phyloP scores from a whole-genome alignment of 768 basidiomycete species.

The Boletus rubropictus region DNA sequence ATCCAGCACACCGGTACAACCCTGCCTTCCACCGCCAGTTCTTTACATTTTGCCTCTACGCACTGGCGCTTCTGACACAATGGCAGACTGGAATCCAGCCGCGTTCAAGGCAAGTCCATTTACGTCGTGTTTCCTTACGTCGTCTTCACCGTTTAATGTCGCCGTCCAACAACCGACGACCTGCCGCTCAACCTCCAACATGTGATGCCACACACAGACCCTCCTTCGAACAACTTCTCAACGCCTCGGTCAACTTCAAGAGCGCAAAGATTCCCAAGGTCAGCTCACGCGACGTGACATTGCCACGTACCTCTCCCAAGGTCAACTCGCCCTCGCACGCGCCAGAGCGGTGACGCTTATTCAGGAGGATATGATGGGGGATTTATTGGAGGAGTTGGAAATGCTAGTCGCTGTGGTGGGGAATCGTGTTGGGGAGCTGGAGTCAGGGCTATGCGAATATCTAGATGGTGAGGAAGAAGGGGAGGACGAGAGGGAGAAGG shows the following conservation, averaged over 20 bases:
- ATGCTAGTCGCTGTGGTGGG: slow-evolving; percentile 60
- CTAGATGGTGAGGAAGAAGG: neutral
- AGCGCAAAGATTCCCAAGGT: slow-evolving; percentile 60
- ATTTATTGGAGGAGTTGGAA: slow-evolving; percentile 60
- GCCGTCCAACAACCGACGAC: neutral
- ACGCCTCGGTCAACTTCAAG: slow-evolving; percentile 62
- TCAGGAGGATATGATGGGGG: slow-evolving; percentile 54
- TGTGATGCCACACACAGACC: slow-evolving; percentile 34
- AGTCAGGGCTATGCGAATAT: slow-evolving; percentile 16
- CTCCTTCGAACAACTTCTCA: slow-evolving; percentile 61
- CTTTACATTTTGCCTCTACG: neutral
- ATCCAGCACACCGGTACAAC: neutral
- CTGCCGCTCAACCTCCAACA: neutral
- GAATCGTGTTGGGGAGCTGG: slow-evolving; percentile 54
- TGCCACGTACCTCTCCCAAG: slow-evolving; percentile 56
- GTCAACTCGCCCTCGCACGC: slow-evolving; percentile 57
- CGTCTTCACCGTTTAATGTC: neutral
- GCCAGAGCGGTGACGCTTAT: slow-evolving; percentile 67
- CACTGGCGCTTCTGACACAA: slow-evolving; percentile 2
- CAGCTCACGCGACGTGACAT: slow-evolving; percentile 63
- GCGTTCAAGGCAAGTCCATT: slow-evolving; percentile 27
- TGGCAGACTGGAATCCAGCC: slow-evolving; percentile 28
- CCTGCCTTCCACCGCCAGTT: neutral
- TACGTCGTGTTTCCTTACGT: neutral
- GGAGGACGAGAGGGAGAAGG: too few relatives aligned